These are phyloP conservation scores for Purpureocillium takamizusanense DNA, from an alignment of 2,329 filamentous ascomycete species.

Conservation along the genomic window DNA sequence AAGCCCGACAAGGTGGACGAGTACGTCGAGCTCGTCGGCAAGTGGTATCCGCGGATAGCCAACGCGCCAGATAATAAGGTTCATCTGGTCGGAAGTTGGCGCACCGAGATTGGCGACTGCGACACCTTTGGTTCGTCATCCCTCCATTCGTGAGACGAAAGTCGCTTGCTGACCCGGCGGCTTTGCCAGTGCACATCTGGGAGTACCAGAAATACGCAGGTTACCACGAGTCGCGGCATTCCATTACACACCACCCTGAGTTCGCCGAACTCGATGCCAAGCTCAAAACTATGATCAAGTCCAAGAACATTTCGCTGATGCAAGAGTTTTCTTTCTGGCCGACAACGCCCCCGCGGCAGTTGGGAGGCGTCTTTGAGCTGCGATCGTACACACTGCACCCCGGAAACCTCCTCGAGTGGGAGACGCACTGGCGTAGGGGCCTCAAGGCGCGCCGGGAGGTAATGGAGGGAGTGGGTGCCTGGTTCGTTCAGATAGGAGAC, in stretches of 20 bases:
- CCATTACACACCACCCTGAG: slow-evolving; percentile 73
- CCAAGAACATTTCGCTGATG: slow-evolving; percentile 88
- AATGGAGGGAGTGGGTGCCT: slow-evolving; percentile 96
- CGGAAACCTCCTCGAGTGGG: slow-evolving; percentile 94
- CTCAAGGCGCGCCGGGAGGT: slow-evolving; percentile 86
- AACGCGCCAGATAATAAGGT: slow-evolving; percentile 81
- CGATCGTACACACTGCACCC: slow-evolving; percentile 95
- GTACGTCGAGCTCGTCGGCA: slow-evolving; percentile 80
- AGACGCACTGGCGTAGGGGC: slow-evolving; percentile 93
- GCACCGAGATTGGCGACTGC: slow-evolving; percentile 93
- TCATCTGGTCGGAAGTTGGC: slow-evolving; percentile 93
- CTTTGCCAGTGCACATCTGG: slow-evolving; percentile 83
- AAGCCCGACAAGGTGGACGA: slow-evolving; percentile 94
- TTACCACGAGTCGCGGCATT: slow-evolving; percentile 85
- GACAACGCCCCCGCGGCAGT: slow-evolving; percentile 77
- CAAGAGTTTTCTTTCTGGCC: slow-evolving; percentile 99
- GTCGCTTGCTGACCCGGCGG: slow-evolving; percentile 8
- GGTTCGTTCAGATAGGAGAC: slow-evolving; percentile 98
- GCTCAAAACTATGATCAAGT: slow-evolving; percentile 75
- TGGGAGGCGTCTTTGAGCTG: slow-evolving; percentile 91
- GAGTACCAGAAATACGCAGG: slow-evolving; percentile 97
- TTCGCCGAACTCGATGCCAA: slow-evolving; percentile 77
- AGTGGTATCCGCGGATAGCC: slow-evolving; percentile 90
- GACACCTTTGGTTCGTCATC: slow-evolving; percentile 76
- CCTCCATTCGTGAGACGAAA: too few relatives aligned